A percentile compares a stretch with the other conserved stretches of the same genome.
phyloP scores from a whole-genome alignment of 129 eudicot genomes.

The Oenanthe sinensis region DNA sequence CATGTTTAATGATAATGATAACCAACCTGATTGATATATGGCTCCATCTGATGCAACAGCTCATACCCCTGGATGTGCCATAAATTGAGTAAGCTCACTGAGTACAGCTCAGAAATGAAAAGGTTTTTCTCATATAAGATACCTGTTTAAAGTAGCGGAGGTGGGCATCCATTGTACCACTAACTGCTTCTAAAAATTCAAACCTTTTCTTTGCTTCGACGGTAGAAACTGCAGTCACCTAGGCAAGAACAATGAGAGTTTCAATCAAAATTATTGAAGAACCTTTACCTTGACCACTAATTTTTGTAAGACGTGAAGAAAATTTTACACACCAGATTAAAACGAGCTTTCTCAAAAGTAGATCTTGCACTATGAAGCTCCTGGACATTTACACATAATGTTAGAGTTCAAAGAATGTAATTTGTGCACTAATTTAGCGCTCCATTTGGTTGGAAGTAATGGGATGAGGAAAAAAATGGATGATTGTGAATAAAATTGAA shows the following conservation, averaged over 20 bases:
- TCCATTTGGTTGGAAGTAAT: too few species aligned
- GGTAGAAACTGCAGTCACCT: slow-evolving; percentile 92
- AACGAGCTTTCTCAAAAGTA: slow-evolving; percentile 97
- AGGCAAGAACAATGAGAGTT: slow-evolving; percentile 7
- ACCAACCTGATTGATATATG: slow-evolving; percentile 91
- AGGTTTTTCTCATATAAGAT: not conserved
- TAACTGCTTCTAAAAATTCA: slow-evolving; percentile 96
- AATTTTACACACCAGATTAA: slow-evolving; percentile 61
- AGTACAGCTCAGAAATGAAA: slow-evolving; percentile 2
- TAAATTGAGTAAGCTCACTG: slow-evolving; percentile 9
- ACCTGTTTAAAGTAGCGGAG: slow-evolving; percentile 98
- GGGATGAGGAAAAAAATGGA: too few species aligned
- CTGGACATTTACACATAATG: slow-evolving; percentile 29
- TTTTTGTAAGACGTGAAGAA: not conserved
- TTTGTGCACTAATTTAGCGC: not conserved
- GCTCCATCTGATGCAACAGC: slow-evolving; percentile 99
- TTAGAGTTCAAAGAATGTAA: slow-evolving; percentile 9
- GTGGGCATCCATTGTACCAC: slow-evolving; percentile 98
- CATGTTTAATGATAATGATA: not conserved
- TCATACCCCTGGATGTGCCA: slow-evolving; percentile 70
- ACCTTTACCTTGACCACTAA: not conserved
- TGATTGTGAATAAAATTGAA: too few species aligned
- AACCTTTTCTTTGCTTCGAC: slow-evolving; percentile 96
- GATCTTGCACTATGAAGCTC: slow-evolving; percentile 91
- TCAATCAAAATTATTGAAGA: not conserved